Conservation (phyloP, 306 rosid genomes). For the Sicyos baderoa region DNA sequence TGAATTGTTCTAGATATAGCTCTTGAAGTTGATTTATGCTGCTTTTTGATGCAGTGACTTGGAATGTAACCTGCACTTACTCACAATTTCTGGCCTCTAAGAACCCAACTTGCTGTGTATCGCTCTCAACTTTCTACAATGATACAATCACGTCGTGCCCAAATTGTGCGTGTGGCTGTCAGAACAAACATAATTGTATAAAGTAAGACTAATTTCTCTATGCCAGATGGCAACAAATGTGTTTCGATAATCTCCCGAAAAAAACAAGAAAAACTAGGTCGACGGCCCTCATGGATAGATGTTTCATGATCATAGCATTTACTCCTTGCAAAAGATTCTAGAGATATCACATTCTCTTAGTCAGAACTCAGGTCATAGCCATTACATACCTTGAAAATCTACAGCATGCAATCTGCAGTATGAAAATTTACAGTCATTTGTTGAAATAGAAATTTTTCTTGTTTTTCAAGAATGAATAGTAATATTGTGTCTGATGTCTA, state of each 20-base stretch:
- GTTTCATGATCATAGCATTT: constrained; percentile 1
- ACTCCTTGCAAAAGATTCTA: background rate
- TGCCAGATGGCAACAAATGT: constrained; percentile 7
- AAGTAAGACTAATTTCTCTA: constrained; percentile 40
- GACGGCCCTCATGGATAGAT: background rate
- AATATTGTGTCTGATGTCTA: background rate
- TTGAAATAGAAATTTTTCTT: background rate
- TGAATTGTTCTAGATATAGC: constrained; percentile 8
- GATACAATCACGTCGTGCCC: constrained; percentile 69
- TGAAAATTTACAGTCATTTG: background rate
- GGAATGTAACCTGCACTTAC: constrained; percentile 93
- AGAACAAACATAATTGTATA: constrained; percentile 56
- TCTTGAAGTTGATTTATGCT: constrained; percentile 2
- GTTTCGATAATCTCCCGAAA: background rate
- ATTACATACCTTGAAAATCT: background rate
- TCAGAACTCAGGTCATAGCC: background rate
- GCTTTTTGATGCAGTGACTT: constrained; percentile 59
- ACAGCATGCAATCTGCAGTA: background rate
- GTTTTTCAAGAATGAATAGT: background rate
- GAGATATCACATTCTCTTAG: background rate
- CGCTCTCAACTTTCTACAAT: constrained; percentile 85
- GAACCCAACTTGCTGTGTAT: constrained; percentile 89
- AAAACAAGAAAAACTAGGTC: background rate
- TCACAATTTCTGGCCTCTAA: constrained; percentile 82
- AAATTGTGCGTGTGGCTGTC: constrained; percentile 87